Evolutionary conservation across 2,329 filamentous ascomycete species (phyloP).

Genomic region (Cercospora sp.): DNA sequence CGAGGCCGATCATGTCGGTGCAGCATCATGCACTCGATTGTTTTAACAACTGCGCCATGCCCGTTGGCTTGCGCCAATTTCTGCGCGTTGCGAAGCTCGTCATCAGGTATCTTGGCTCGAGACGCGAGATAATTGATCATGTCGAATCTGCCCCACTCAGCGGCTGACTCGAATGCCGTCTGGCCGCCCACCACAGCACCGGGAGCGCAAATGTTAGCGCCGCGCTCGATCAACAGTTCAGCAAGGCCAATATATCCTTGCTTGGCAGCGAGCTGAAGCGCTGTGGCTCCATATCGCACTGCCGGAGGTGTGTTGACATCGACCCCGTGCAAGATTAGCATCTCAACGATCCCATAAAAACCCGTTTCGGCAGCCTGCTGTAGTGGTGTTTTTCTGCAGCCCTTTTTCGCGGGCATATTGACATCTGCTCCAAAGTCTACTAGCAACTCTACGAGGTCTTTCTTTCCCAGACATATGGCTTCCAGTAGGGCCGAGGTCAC

Average conservation of each 20-base stretch:
- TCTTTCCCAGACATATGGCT: background rate
- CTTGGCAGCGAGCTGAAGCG: background rate
- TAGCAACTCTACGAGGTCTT: background rate
- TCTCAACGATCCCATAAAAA: background rate
- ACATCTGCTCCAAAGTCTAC: background rate
- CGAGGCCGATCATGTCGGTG: background rate
- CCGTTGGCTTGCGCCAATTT: background rate
- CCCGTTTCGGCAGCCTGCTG: background rate
- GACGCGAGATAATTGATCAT: background rate
- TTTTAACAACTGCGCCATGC: background rate
- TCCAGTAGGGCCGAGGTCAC: background rate
- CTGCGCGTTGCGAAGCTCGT: background rate
- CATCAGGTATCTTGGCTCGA: background rate
- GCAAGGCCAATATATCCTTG: background rate
- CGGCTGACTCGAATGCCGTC: background rate
- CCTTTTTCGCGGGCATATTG: background rate
- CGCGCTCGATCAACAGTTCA: background rate
- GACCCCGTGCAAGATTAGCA: background rate
- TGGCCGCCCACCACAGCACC: background rate
- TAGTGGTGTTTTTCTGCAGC: background rate
- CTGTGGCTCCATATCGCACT: background rate
- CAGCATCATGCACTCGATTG: background rate
- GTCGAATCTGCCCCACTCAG: background rate
- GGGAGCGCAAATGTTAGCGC: background rate
- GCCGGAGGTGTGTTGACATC: background rate